Percentiles rank a stretch among this genome's conserved stretches.
phyloP scores from a whole-genome alignment of 2,329 filamentous ascomycete species.

The Akanthomyces lecanii region DNA sequence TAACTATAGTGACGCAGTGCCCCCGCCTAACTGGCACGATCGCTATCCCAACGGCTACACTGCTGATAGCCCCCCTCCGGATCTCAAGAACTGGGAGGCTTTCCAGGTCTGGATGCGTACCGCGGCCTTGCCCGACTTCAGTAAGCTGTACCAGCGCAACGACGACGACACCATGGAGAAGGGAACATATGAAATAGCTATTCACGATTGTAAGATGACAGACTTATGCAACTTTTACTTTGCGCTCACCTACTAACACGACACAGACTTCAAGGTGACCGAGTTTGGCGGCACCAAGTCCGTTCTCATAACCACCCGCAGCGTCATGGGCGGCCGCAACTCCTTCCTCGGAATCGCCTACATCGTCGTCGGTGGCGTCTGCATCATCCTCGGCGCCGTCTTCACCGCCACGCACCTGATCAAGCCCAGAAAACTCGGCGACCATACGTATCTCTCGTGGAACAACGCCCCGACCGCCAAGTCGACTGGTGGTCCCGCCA shows the following conservation, averaged over 20 bases:
- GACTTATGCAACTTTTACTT: no score
- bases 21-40: conserved; percentile 79
- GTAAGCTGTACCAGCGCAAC: conserved; percentile 86
- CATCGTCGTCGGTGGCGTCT: conserved; percentile 87
- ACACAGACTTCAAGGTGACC: conserved; percentile 71
- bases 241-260: conserved; percentile 12
- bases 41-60: conserved; percentile 70
- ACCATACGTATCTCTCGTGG: conserved; percentile 97
- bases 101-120: conserved; percentile 99
- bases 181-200: conserved; percentile 72
- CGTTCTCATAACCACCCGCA: conserved; percentile 82
- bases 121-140: conserved; percentile 87
- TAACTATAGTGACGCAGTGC: conserved; percentile 60
- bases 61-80: conserved; percentile 58
- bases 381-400: conserved; percentile 78
- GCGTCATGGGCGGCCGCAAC: conserved; percentile 91
- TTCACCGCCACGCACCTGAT: conserved; percentile 91
- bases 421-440: conserved; percentile 93
- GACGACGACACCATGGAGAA: conserved; percentile 61
- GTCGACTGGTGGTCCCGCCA: conserved; percentile 34
- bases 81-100: conserved; percentile 70
- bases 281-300: conserved; percentile 84
- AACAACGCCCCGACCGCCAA: conserved; percentile 59
- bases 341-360: conserved; percentile 96
- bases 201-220: conserved; percentile 67